A percentile compares a stretch with the other conserved stretches of the same genome.
phyloP scores from a whole-genome alignment of 148 eudicot genomes.

The Vaccinium macrocarpon region DNA sequence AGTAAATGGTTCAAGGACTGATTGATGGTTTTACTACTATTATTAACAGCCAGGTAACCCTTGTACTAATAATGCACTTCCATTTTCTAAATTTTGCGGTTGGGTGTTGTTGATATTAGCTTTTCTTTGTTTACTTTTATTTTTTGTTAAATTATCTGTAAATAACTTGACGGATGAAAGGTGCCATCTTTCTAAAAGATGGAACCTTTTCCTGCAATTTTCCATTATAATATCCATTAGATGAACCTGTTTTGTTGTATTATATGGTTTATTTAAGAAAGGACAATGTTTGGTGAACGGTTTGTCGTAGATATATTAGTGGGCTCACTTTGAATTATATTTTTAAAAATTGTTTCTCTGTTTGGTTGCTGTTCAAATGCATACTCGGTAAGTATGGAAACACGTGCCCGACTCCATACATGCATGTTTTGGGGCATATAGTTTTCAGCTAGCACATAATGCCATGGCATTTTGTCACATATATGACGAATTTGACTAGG shows the following conservation, averaged over 20 bases:
- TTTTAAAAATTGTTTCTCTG: background rate
- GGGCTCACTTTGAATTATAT: background rate
- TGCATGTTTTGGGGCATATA: background rate
- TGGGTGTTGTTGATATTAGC: background rate
- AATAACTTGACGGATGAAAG: background rate
- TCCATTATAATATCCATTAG: background rate
- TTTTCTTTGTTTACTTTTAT: background rate
- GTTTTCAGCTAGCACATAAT: background rate
- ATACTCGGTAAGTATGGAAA: background rate
- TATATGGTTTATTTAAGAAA: background rate
- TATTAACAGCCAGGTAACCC: background rate
- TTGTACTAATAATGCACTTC: background rate
- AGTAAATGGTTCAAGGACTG: slow-evolving; percentile 31
- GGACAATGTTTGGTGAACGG: background rate
- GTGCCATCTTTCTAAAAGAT: background rate
- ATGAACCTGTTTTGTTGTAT: background rate
- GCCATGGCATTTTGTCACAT: background rate
- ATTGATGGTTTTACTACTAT: background rate
- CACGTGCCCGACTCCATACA: background rate
- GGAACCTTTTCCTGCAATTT: background rate
- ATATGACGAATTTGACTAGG: too few relatives aligned
- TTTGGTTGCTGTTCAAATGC: background rate
- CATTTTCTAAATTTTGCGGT: background rate
- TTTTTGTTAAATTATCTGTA: background rate
- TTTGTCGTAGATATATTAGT: background rate